Conservation (phyloP, 2,329 filamentous ascomycete species). For the Fusarium pseudonygamai region DNA sequence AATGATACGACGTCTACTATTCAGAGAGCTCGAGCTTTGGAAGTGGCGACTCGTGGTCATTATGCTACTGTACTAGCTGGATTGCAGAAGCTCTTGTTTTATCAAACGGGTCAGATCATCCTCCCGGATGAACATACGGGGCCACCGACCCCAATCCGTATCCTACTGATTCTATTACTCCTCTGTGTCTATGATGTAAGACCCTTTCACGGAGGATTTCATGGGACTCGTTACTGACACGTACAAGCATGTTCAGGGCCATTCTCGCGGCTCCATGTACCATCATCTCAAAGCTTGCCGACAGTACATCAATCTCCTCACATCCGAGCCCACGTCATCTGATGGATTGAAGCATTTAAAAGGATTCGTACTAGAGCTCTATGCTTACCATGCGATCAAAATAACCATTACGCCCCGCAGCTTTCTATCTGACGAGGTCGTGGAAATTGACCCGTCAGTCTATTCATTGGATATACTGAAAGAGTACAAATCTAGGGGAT, state of each 20-base stretch:
- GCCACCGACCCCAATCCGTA: neutral
- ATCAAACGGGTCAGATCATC: neutral
- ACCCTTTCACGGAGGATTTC: rapidly evolving
- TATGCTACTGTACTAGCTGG: neutral
- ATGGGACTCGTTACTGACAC: neutral
- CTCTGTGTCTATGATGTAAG: conserved; percentile 18
- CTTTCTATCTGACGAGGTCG: neutral
- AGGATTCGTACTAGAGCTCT: conserved; percentile 4
- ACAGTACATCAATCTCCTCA: neutral
- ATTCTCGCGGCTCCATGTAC: neutral
- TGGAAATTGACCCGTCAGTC: neutral
- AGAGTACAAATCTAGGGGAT: neutral
- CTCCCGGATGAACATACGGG: neutral
- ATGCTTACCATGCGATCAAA: neutral
- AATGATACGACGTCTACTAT: neutral
- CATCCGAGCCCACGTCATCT: neutral
- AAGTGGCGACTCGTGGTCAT: conserved; percentile 3
- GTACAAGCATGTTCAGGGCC: neutral
- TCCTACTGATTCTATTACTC: neutral
- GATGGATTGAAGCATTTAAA: neutral
- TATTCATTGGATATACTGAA: neutral
- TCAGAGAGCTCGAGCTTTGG: neutral
- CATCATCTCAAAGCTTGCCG: conserved; percentile 5
- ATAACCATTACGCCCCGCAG: neutral
- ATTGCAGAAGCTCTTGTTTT: neutral